Evolutionary conservation across 1,284 basidiomycete genomes (phyloP).

Genomic region (Pascua guehoae): DNA sequence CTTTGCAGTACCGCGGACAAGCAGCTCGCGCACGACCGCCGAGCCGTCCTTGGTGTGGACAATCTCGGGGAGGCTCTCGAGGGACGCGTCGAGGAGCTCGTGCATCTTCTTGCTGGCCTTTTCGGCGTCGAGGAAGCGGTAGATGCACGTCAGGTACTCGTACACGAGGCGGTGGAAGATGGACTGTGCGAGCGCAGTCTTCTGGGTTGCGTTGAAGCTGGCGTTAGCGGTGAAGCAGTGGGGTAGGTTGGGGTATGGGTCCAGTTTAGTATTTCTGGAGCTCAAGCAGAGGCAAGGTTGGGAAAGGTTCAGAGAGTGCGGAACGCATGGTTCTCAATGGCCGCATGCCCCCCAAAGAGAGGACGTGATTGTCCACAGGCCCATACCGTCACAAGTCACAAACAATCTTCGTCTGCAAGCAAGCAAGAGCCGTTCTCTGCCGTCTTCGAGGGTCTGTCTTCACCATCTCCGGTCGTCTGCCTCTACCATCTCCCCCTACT

Average conservation of each 20-base stretch:
- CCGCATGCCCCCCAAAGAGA: too few species aligned
- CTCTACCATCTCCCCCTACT: too few species aligned
- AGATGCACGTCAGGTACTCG: constrained; percentile 48
- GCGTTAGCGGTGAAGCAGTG: constrained; percentile 47
- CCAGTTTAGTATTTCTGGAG: too few species aligned
- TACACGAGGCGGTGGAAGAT: constrained; percentile 70
- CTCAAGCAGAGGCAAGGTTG: too few species aligned
- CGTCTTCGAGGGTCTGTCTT: too few species aligned
- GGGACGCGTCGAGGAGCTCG: constrained; percentile 54
- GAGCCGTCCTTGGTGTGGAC: constrained; percentile 88
- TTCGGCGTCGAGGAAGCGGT: constrained; percentile 41
- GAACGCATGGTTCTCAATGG: too few species aligned
- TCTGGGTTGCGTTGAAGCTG: constrained; percentile 77
- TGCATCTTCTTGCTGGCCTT: constrained; percentile 48
- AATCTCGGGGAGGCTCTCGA: constrained; percentile 80
- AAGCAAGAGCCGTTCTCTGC: too few species aligned
- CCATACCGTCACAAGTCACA: too few species aligned
- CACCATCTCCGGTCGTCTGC: too few species aligned
- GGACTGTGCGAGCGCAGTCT: constrained; percentile 75
- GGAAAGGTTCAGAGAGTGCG: too few species aligned
- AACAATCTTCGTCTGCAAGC: too few species aligned
- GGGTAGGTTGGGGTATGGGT: background rate
- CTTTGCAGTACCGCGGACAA: constrained; percentile 70
- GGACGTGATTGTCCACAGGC: too few species aligned
- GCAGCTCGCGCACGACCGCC: constrained; percentile 74